phyloP scores from a whole-genome alignment of 2,329 filamentous ascomycete species.

The Microdochium trichocladiopsis region DNA sequence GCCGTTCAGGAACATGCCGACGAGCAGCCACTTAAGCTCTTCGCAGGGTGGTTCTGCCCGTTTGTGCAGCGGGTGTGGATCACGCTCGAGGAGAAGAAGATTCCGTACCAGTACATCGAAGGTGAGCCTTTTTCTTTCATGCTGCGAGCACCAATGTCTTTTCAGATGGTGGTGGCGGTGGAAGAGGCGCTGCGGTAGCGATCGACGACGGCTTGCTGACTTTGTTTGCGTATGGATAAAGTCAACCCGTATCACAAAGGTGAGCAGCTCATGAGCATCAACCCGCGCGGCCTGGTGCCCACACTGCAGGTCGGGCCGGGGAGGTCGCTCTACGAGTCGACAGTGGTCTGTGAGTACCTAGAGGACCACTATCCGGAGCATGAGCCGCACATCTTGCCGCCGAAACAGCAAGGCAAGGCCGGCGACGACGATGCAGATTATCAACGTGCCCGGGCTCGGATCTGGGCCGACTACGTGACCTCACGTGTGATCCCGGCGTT shows the following conservation, averaged over 20 bases:
- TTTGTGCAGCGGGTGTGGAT: conserved; percentile 26
- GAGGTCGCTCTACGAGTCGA: conserved; percentile 49
- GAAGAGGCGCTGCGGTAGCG: no score
- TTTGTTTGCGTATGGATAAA: no score
- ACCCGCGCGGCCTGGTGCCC: conserved; percentile 52
- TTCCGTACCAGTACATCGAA: conserved; percentile 51
- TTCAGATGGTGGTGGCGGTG: no score
- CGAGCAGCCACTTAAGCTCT: conserved; percentile 31
- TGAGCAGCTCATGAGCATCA: conserved; percentile 42
- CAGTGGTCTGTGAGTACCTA: conserved; percentile 51
- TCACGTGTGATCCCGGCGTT: conserved; percentile 47
- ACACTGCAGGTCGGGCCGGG: conserved; percentile 30
- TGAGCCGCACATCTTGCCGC: conserved; percentile 32
- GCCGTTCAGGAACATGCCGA: conserved; percentile 14
- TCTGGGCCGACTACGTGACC: conserved; percentile 52
- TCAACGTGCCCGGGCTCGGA: conserved; percentile 40
- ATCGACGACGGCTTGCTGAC: no score
- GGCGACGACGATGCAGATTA: conserved; percentile 34
- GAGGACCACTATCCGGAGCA: conserved; percentile 46
- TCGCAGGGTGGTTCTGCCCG: conserved; percentile 49
- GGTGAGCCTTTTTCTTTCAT: conserved; percentile 1
- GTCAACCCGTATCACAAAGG: conserved; percentile 54
- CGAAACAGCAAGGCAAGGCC: not conserved
- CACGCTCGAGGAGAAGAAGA: conserved; percentile 49
- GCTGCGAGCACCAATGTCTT: not conserved